Evolutionary conservation across 805 yeast species (phyloP), one percentile per base, ranked within the genome.

Genomic region (Clavispora phyllophila): DNA sequence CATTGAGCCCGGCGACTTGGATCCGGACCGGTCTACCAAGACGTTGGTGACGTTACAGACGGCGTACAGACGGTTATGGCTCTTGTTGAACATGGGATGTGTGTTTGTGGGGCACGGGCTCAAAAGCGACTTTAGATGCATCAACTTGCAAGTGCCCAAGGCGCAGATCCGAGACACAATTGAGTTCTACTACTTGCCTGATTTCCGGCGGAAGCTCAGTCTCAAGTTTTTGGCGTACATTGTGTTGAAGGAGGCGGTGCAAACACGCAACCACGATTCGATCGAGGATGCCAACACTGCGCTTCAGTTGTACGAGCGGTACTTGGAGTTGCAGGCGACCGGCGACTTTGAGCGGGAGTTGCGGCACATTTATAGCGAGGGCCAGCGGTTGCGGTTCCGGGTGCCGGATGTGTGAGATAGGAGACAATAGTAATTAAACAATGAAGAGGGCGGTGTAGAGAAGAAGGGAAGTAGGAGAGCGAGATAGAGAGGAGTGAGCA

Each of bases 241-340:
- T 23, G 70, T 91, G 37, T 69, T 93, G 41, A 76, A 76, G 26
- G 81, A 79, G 47, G 75, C 80, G 38, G 95, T 95, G 25, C 99
- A 93, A 61, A 81, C 80, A 3, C 96, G 93, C 2, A 91, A 91
- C 57, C 99, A 93, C 63, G 98, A 95, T 60, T 91, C 98, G 0
- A 89, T 93, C 36, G 99, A 93, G 57, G 99, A 93, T 67, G 97
- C 99, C 0, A 68, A 73, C 43, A 84, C 95, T 9, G 98, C 99
- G 0, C 71, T 93, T 52, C 62, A 77, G 36, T 66, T 93, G 27
- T 95, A 87, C 66, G 77, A 79, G 47, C 81, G 79, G 55, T 91
- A 87, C 56, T 62, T 77, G 55, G 82, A 83, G 49, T 70, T 91
- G 49, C 66, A 69, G 40, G 72, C 68, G 3, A 60, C 63, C 0